A percentile compares a stretch with the other conserved stretches of the same genome.
These are phyloP conservation scores for Arthrobotrys sinensis DNA, from an alignment of 2,329 filamentous ascomycete genomes.

Conservation along the genomic window DNA sequence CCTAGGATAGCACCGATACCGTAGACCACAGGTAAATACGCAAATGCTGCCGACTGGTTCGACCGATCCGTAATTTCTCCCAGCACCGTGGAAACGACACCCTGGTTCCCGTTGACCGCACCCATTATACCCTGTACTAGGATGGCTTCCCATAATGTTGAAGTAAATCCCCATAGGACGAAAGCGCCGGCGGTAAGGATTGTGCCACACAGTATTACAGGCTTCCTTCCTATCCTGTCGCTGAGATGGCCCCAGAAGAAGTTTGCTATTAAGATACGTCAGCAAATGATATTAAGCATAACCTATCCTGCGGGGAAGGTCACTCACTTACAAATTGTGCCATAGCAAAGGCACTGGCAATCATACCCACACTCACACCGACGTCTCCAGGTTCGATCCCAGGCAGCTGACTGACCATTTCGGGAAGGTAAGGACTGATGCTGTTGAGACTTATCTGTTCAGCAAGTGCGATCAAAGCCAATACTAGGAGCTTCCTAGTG, in stretches of 20 bases:
- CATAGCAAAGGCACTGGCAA: slow-evolving; percentile 91
- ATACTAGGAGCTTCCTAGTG: slow-evolving; percentile 82
- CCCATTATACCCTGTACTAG: slow-evolving; percentile 92
- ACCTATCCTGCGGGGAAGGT: not conserved
- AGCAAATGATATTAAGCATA: not conserved
- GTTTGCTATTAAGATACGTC: slow-evolving; percentile 72
- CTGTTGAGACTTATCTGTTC: slow-evolving; percentile 98
- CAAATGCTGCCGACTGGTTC: slow-evolving; percentile 94
- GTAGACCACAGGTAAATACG: slow-evolving; percentile 95
- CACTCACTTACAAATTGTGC: slow-evolving; percentile 81
- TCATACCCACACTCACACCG: slow-evolving; percentile 89
- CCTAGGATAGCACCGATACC: slow-evolving; percentile 94
- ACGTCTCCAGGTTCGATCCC: slow-evolving; percentile 80
- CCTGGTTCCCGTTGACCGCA: slow-evolving; percentile 85
- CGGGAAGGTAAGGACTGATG: slow-evolving; percentile 92
- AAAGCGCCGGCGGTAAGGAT: slow-evolving; percentile 87
- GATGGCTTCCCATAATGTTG: slow-evolving; percentile 84
- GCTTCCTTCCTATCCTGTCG: slow-evolving; percentile 83
- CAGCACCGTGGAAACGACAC: slow-evolving; percentile 91
- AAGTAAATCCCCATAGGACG: slow-evolving; percentile 87
- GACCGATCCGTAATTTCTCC: slow-evolving; percentile 95
- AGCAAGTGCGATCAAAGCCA: slow-evolving; percentile 89
- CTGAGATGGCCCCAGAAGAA: slow-evolving; percentile 91
- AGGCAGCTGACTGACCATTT: slow-evolving; percentile 90
- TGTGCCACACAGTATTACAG: slow-evolving; percentile 85